Evolutionary conservation across 208 protist species (phyloP), one percentile per base, ranked within the genome.

Genomic region (Angomonas ambiguus): DNA sequence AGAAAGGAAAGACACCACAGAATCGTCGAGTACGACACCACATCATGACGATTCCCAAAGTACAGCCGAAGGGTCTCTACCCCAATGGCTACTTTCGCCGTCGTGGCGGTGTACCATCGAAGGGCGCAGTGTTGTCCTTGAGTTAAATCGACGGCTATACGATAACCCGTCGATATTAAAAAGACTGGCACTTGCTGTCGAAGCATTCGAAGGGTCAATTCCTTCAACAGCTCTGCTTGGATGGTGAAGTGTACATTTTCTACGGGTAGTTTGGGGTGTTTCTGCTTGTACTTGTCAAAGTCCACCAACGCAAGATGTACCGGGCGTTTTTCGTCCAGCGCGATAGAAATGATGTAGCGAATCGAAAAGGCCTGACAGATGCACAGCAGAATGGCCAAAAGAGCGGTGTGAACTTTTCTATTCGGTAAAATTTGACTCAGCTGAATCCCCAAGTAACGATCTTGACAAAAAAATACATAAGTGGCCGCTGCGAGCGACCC

Each of bases 71-170:
- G 25, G 2, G 6, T 31, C 20, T 55, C 6, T 41, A 74, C 69
- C 28, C 77, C 63, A 35, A 83, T 22, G 6, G 75, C 53, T 1
- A 74, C 71, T 41, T 75, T 74, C 32, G 67, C 22, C 45, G 78
- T 73, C 22, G 90, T 95, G 24, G 81, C 78, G 74, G 91, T 77
- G 72, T 96, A 90, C 88, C 91, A 96, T 8, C 91, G 87, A 38
- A 94, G 68, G 6, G 77, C 76, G 28, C 81, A 82, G 71, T 92
- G 77, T 25, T 73, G 73, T 22, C 72, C 77, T 22, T 80, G 72
- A 6, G 76, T 80, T 3, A 82, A 80, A 66, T 96, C 91, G 34
- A 84, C 72, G 10, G 74, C 34, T 20, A 91, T 42, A 35, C 87
- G 85, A 35, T 84, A 94, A 18, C 34, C 61, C 22, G 35, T 79